These are phyloP conservation scores for Trichoderma asperelloides DNA, from an alignment of 495 filamentous ascomycete species.

Conservation along the genomic window DNA sequence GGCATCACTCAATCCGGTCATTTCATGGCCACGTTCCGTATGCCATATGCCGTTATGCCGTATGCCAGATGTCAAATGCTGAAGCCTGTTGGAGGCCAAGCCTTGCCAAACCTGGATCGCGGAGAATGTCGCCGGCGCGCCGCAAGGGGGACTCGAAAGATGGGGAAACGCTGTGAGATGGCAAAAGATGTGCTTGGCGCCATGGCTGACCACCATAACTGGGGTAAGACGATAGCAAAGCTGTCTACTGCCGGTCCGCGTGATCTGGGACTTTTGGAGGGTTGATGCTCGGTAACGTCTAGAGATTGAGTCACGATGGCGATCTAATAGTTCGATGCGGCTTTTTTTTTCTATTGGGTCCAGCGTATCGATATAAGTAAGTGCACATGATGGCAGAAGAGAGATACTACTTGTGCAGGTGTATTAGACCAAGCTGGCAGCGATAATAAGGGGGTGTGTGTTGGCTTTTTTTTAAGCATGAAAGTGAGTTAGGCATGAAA, in stretches of 20 bases:
- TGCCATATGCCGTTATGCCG: no score
- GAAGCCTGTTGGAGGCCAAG: no score
- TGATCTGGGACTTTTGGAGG: neutral
- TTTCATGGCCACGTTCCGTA: no score
- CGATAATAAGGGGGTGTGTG: neutral
- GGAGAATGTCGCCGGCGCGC: no score
- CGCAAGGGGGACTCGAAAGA: no score
- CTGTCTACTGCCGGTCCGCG: neutral
- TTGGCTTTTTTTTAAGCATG: neutral
- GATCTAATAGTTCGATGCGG: neutral
- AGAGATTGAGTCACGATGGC: conserved; percentile 1
- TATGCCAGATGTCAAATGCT: no score
- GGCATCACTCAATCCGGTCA: no score
- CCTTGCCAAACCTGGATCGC: no score
- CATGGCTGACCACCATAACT: neutral
- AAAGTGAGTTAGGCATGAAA: neutral
- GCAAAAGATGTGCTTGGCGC: neutral
- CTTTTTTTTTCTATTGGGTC: neutral
- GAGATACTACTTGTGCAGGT: no score
- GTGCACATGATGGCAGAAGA: no score
- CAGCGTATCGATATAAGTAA: neutral
- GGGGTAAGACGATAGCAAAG: neutral
- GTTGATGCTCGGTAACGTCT: neutral
- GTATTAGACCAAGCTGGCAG: neutral
- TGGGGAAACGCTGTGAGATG: no score